A percentile compares a stretch with the other conserved stretches of the same genome.
Evolutionary conservation across 305 asterid species (phyloP).

Genomic region (Fraxinus xanthoxyloides): DNA sequence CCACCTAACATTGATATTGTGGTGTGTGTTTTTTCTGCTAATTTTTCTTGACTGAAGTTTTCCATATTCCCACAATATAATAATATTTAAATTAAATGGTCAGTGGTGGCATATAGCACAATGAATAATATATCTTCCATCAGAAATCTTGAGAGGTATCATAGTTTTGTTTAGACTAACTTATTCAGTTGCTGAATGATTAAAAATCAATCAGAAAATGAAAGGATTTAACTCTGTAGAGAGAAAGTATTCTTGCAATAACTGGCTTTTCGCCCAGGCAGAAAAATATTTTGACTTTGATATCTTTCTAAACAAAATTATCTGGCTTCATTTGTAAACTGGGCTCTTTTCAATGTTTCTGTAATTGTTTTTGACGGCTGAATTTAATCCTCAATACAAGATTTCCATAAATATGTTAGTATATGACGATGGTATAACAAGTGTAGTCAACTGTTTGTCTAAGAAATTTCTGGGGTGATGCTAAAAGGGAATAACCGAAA

Average conservation of each 20-base stretch:
- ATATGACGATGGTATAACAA: background rate
- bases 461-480: background rate
- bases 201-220: background rate
- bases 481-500: background rate
- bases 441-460: background rate
- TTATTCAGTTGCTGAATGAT: background rate
- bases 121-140: constrained; percentile 19
- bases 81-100: background rate
- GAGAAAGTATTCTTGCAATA: background rate
- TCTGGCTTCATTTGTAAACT: background rate
- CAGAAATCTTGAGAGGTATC: constrained; percentile 20
- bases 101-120: constrained; percentile 2
- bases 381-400: background rate
- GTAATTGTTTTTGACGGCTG: background rate
- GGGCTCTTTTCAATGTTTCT: background rate
- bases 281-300: background rate
- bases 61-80: too few species aligned
- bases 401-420: background rate
- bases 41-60: too few species aligned
- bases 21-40: background rate
- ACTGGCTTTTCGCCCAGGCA: background rate
- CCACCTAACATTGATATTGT: background rate
- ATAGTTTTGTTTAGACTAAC: background rate
- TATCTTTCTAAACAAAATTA: background rate
- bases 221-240: background rate